A percentile compares a stretch with the other conserved stretches of the same genome.
Evolutionary conservation across 768 basidiomycete genomes (phyloP).

Genomic region (Hygrocybe punicea): DNA sequence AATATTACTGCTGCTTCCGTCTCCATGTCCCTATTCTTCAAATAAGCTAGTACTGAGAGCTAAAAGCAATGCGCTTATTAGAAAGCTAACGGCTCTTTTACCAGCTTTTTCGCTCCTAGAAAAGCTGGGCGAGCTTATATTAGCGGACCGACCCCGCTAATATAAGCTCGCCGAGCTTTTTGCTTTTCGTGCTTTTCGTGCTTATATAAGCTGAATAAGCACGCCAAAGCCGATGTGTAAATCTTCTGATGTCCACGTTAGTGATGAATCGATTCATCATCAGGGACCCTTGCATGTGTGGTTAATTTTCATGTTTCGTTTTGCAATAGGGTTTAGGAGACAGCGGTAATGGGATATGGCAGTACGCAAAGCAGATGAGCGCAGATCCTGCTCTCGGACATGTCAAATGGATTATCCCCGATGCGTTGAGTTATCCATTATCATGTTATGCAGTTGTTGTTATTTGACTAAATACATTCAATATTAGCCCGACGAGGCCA

Average conservation of each 20-base stretch:
- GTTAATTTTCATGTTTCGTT: neutral
- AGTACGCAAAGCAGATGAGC: constrained; percentile 48
- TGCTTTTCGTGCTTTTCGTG: too few species aligned
- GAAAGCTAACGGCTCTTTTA: too few species aligned
- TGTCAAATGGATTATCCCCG: constrained; percentile 68
- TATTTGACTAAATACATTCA: neutral
- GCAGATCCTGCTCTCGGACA: constrained; percentile 42
- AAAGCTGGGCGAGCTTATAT: too few species aligned
- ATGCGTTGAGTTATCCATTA: constrained; percentile 38
- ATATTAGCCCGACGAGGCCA: constrained; percentile 34
- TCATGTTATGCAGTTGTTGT: neutral
- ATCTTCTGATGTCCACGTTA: constrained; percentile 46
- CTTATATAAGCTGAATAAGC: too few species aligned
- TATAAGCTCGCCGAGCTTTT: too few species aligned
- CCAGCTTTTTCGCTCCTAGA: too few species aligned
- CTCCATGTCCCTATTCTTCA: too few species aligned
- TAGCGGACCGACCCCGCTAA: too few species aligned
- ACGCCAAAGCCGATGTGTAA: too few species aligned
- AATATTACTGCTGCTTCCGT: too few species aligned
- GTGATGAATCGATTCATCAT: constrained; percentile 25
- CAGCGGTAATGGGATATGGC: constrained; percentile 52
- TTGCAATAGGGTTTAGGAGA: constrained; percentile 45
- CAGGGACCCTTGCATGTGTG: constrained; percentile 3
- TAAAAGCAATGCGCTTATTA: too few species aligned
- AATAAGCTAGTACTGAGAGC: too few species aligned